Evolutionary conservation across 306 rosid genomes (phyloP).

Genomic region (Bauhinia variegata): DNA sequence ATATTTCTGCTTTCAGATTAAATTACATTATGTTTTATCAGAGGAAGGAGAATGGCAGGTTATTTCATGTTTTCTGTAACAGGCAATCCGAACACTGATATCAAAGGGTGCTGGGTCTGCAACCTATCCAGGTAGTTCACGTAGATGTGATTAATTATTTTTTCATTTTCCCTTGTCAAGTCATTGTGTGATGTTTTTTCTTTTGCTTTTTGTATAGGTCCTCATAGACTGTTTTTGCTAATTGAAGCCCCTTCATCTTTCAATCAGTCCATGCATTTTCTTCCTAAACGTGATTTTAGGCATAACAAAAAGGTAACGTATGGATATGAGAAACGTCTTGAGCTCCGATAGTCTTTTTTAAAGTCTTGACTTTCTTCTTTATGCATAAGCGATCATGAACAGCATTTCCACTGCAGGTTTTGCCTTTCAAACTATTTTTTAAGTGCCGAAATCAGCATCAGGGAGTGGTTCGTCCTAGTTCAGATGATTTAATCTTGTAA

Average conservation of each 20-base stretch:
- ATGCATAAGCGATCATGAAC: too few species aligned
- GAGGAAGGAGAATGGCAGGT: constrained; percentile 25
- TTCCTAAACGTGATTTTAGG: too few species aligned
- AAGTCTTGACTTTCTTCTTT: too few species aligned
- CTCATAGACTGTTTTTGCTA: constrained; percentile 72
- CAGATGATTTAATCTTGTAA: constrained; percentile 81
- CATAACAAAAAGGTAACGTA: too few species aligned
- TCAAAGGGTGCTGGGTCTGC: constrained; percentile 78
- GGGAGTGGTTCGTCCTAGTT: constrained; percentile 47
- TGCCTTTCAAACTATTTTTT: constrained; percentile 63
- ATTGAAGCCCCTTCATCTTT: constrained; percentile 82
- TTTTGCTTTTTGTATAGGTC: constrained; percentile 52
- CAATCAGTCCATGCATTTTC: constrained; percentile 78
- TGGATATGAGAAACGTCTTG: too few species aligned
- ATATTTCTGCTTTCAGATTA: constrained; percentile 24
- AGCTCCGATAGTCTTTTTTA: too few species aligned
- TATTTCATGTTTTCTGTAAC: constrained; percentile 39
- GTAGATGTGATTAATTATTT: constrained; percentile 16
- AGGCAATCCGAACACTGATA: constrained; percentile 79
- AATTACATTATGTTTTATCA: constrained; percentile 30
- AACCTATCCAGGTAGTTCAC: constrained; percentile 65
- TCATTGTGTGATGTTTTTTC: constrained; percentile 12
- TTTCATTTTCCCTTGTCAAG: constrained; percentile 8
- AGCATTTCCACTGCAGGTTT: constrained; percentile 51
- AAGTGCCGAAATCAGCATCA: constrained; percentile 57